Evolutionary conservation across 306 rosid species (phyloP).

Genomic region (Parietaria judaica): DNA sequence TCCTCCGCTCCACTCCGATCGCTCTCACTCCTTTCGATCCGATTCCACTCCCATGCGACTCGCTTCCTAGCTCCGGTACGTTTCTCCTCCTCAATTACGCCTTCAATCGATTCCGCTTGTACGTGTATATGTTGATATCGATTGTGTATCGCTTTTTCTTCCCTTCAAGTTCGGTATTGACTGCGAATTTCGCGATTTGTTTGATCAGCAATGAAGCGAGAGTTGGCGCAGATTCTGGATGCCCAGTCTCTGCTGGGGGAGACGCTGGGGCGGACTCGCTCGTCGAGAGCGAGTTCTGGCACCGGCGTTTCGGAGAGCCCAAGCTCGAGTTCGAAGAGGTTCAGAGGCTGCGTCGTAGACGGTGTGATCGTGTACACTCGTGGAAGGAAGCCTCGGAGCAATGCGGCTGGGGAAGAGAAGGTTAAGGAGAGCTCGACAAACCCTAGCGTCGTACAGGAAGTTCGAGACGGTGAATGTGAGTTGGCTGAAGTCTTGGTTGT

Average conservation of each 20-base stretch:
- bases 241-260: conserved; percentile 33
- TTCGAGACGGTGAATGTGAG: background rate
- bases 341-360: conserved; percentile 42
- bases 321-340: conserved; percentile 19
- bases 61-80: conserved; percentile 31
- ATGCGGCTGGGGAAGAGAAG: conserved; percentile 20
- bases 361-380: conserved; percentile 81
- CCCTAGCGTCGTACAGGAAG: conserved; percentile 9
- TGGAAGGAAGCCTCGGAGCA: conserved; percentile 31
- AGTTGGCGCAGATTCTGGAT: conserved; percentile 32
- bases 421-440: background rate
- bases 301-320: conserved; percentile 24
- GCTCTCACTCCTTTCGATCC: conserved; percentile 4
- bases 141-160: background rate
- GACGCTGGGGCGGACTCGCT: conserved; percentile 22
- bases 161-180: conserved; percentile 23
- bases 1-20: conserved; percentile 7
- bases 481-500: conserved; percentile 19
- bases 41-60: conserved; percentile 17
- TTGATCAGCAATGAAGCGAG: conserved; percentile 36
- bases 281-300: conserved; percentile 12
- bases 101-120: conserved; percentile 10
- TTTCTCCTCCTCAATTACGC: conserved; percentile 2
- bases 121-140: background rate
- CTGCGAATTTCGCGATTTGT: background rate